Evolutionary conservation across 73 alveolate genomes (phyloP).

Genomic region (Tetrahymena elliotti): DNA sequence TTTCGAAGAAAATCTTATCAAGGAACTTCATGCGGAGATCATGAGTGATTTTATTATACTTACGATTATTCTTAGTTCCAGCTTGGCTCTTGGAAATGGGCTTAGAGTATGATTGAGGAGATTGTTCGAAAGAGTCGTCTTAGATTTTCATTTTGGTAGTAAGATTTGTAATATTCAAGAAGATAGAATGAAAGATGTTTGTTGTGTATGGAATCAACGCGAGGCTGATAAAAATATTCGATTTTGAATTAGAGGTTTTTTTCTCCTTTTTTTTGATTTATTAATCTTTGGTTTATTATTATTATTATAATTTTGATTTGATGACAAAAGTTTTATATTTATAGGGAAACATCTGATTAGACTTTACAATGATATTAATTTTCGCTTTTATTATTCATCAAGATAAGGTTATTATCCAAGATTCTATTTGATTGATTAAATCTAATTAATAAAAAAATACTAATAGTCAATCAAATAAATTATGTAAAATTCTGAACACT

Average conservation of each 20-base stretch:
- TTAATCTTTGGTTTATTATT: background rate
- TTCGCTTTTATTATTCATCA: background rate
- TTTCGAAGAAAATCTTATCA: background rate
- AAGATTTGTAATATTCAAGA: background rate
- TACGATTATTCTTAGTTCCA: background rate
- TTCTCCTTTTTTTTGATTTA: background rate
- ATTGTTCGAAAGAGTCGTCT: background rate
- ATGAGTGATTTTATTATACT: background rate
- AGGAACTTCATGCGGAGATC: background rate
- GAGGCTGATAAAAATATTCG: background rate
- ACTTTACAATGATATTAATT: background rate
- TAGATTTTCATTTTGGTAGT: background rate
- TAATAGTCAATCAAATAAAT: background rate
- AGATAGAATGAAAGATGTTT: background rate
- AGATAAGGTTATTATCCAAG: background rate
- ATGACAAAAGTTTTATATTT: background rate
- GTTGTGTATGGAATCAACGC: background rate
- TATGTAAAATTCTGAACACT: background rate
- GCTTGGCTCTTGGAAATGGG: background rate
- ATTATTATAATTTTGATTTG: background rate
- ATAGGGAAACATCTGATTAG: background rate
- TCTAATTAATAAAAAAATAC: background rate
- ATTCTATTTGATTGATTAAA: background rate
- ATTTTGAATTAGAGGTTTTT: background rate
- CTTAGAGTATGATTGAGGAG: background rate